phyloP scores from a whole-genome alignment of 768 basidiomycete genomes.

The Collybiopsis confluens region DNA sequence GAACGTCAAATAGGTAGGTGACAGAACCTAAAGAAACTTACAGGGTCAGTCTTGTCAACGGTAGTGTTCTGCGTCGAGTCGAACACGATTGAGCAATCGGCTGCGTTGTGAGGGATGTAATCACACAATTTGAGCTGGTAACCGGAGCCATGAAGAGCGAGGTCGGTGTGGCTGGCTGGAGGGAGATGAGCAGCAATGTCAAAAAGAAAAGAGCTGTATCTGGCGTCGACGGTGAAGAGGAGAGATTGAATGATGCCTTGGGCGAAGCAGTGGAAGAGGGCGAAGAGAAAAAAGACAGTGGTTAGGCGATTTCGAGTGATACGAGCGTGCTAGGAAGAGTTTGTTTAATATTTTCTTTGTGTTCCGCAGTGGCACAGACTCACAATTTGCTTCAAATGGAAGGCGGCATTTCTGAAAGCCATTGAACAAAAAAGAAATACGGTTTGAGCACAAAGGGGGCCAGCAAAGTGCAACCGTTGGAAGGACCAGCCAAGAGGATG shows the following conservation, averaged over 20 bases:
- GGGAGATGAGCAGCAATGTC: slow-evolving; percentile 35
- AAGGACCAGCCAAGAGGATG: background rate
- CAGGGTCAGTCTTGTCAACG: background rate
- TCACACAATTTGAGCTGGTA: slow-evolving; percentile 39
- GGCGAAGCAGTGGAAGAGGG: slow-evolving; percentile 45
- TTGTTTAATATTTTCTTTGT: background rate
- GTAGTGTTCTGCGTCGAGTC: background rate
- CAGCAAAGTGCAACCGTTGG: background rate
- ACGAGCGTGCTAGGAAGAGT: slow-evolving; percentile 10
- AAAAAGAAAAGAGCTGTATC: slow-evolving; percentile 31
- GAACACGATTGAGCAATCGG: slow-evolving; percentile 32
- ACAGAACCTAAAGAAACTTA: background rate
- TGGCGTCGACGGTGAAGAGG: slow-evolving; percentile 40
- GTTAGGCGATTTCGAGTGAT: slow-evolving; percentile 27
- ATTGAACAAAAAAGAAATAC: background rate
- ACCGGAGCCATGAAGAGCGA: slow-evolving; percentile 22
- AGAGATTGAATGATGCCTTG: slow-evolving; percentile 50
- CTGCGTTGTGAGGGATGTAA: slow-evolving; percentile 32
- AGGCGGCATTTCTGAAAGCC: too few relatives aligned
- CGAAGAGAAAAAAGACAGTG: slow-evolving; percentile 46
- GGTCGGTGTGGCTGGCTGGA: slow-evolving; percentile 29
- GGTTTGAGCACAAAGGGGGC: background rate
- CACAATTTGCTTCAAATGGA: slow-evolving; percentile 1
- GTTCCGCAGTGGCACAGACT: background rate
- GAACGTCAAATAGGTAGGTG: background rate